phyloP scores from a whole-genome alignment of 2,329 filamentous ascomycete species.

The Ophiosphaerella narmari region DNA sequence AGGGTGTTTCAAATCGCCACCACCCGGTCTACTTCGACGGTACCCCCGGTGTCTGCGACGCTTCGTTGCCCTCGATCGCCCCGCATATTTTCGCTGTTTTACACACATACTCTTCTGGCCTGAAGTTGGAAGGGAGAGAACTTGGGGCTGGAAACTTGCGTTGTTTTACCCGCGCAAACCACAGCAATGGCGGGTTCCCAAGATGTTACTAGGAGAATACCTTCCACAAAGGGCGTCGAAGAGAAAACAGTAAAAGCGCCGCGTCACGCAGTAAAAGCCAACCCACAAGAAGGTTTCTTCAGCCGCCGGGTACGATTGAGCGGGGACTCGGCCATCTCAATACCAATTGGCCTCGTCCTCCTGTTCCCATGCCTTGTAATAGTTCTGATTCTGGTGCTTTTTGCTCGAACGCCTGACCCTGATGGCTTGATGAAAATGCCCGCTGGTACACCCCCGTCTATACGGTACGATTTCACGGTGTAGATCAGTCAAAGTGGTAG shows the following conservation, averaged over 20 bases:
- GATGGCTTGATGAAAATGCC: conserved; percentile 84
- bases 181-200: neutral
- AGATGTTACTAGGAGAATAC: conserved; percentile 52
- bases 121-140: conserved; percentile 16
- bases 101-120: conserved; percentile 1
- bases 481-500: neutral
- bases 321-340: conserved; percentile 89
- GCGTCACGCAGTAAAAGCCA: conserved; percentile 48
- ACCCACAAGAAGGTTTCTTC: conserved; percentile 75
- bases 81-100: no score
- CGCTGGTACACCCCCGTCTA: conserved; percentile 82
- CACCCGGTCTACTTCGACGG: no score
- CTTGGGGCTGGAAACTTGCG: conserved; percentile 15
- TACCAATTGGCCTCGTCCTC: conserved; percentile 89
- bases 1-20: no score
- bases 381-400: conserved; percentile 85
- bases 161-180: neutral
- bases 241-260: conserved; percentile 52
- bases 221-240: conserved; percentile 47
- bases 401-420: conserved; percentile 84
- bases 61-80: no score
- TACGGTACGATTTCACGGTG: conserved; percentile 66
- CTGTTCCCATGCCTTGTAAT: conserved; percentile 91
- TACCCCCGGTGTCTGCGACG: no score
- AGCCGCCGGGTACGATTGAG: conserved; percentile 83